Conservation (phyloP, 345 rosid genomes). For the Kernera saxatilis region DNA sequence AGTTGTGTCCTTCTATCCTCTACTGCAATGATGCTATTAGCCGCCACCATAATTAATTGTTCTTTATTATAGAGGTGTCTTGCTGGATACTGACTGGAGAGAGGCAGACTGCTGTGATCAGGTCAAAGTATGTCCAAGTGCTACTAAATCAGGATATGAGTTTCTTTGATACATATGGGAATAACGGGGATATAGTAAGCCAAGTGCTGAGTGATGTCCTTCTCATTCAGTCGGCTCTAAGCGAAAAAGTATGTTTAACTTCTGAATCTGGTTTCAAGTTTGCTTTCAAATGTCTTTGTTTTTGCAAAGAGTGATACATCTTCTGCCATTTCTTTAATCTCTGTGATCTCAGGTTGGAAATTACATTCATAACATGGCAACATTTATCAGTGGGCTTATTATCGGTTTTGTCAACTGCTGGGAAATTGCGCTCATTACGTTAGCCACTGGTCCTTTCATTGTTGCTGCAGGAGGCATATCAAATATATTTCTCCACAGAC, state of each 20-base stretch:
- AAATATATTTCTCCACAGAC: conserved; percentile 95
- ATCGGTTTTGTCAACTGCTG: conserved; percentile 94
- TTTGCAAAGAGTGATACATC: conserved; percentile 8
- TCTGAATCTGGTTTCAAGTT: conserved; percentile 22
- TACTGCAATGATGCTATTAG: conserved; percentile 13
- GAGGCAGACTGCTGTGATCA: conserved; percentile 97
- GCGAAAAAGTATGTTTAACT: conserved; percentile 70
- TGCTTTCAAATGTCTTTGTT: neutral
- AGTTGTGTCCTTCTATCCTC: neutral
- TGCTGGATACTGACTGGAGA: conserved; percentile 99
- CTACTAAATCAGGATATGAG: conserved; percentile 98
- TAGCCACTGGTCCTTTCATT: conserved; percentile 97
- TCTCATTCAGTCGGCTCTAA: conserved; percentile 97
- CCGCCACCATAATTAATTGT: conserved; percentile 25
- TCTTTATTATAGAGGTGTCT: conserved; percentile 85
- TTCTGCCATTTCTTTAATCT: conserved; percentile 2
- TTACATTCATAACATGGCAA: conserved; percentile 99
- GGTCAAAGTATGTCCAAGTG: conserved; percentile 92
- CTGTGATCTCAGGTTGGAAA: conserved; percentile 73
- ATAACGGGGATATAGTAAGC: conserved; percentile 98
- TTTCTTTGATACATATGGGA: conserved; percentile 97
- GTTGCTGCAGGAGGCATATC: conserved; percentile 99
- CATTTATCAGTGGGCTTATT: conserved; percentile 87
- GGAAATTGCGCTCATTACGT: conserved; percentile 91
- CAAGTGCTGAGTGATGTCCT: conserved; percentile 98